Conservation (phyloP, 1,284 basidiomycete genomes). For the Apiotrichum mycotoxinovorans region DNA sequence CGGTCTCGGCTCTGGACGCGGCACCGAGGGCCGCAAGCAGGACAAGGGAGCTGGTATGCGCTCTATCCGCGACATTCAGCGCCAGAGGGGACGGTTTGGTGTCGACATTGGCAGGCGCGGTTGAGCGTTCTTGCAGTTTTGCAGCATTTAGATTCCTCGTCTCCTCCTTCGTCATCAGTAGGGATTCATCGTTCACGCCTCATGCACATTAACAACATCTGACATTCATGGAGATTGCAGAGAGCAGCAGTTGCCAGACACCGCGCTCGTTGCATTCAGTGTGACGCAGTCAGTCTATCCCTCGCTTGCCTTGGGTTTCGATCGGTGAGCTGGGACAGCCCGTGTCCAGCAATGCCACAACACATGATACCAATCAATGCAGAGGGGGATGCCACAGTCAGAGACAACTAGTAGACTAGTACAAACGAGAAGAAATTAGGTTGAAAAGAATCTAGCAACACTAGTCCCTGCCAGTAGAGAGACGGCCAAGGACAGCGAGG, state of each 20-base stretch:
- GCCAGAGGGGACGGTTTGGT: conserved; percentile 48
- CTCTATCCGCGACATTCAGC: conserved; percentile 45
- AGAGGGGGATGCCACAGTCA: conserved; percentile 3
- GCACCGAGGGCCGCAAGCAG: conserved; percentile 31
- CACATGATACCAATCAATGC: conserved; percentile 7
- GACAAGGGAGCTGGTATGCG: conserved; percentile 50
- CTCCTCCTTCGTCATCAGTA: background rate
- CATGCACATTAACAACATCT: conserved; percentile 10
- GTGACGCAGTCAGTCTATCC: too few species aligned
- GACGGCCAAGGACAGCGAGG: conserved; percentile 39
- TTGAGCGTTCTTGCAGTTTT: conserved; percentile 19
- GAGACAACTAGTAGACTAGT: conserved; percentile 5
- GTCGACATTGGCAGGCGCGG: conserved; percentile 43
- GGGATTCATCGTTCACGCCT: conserved; percentile 1
- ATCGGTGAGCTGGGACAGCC: too few species aligned
- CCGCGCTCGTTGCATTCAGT: too few species aligned
- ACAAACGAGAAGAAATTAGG: background rate
- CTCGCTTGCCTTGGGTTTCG: too few species aligned
- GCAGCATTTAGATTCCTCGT: background rate
- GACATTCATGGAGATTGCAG: too few species aligned
- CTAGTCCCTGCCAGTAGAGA: conserved; percentile 17
- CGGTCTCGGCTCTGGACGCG: conserved; percentile 41
- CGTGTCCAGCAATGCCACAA: background rate
- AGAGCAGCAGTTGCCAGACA: too few species aligned
- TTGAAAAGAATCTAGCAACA: background rate